Evolutionary conservation across 2,329 filamentous ascomycete genomes (phyloP), one percentile per base, ranked within the genome.

Genomic region (Exophiala alcalophila): DNA sequence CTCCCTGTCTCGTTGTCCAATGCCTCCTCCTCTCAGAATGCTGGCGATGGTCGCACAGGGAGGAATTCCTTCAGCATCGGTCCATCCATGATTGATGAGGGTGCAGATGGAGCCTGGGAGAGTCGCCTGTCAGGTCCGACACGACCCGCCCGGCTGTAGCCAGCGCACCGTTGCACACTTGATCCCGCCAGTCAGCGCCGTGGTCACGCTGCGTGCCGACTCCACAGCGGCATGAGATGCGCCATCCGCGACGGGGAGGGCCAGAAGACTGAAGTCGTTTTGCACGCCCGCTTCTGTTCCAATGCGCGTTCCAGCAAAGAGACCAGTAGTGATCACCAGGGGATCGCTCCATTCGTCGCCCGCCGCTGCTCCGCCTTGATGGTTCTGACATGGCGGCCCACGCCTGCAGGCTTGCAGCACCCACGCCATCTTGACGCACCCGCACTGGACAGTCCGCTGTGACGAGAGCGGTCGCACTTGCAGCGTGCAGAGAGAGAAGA

Each of bases 241-340:
- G n/a, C n/a, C n/a, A n/a, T n/a, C n/a, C n/a, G n/a, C n/a, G n/a
- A n/a, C n/a, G n/a, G n/a, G n/a, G n/a, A n/a, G n/a, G n/a, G n/a
- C n/a, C n/a, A n/a, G n/a, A n/a, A n/a, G n/a, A n/a, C n/a, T n/a
- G n/a, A n/a, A n/a, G n/a, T n/a, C n/a, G n/a, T n/a, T n/a, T n/a
- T n/a, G n/a, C n/a, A n/a, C n/a, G n/a, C n/a, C n/a, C n/a, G n/a
- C n/a, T n/a, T n/a, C n/a, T n/a, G n/a, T n/a, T n/a, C n/a, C n/a
- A n/a, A n/a, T n/a, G n/a, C n/a, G n/a, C n/a, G n/a, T n/a, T n/a
- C n/a, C n/a, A n/a, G n/a, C n/a, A n/a, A n/a, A n/a, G n/a, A n/a
- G n/a, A n/a, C n/a, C n/a, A n/a, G n/a, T n/a, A n/a, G n/a, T 30
- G 46, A 49, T 49, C 46, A 41, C 18, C 46, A 49, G 46, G 46